Conservation (phyloP, 75 land plant genomes). For the Cupressus sempervirens region DNA sequence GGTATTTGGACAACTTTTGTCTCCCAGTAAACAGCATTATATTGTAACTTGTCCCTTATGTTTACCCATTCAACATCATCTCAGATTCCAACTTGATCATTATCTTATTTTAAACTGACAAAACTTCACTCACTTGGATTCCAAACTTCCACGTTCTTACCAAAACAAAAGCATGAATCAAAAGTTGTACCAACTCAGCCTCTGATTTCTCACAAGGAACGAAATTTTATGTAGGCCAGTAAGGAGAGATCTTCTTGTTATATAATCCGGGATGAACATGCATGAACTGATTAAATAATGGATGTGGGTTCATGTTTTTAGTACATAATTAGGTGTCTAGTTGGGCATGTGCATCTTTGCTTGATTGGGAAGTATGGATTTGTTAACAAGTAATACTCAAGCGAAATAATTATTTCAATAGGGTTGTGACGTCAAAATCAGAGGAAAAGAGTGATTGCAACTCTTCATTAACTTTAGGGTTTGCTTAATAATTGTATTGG, state of each 20-base stretch:
- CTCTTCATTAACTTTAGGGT: too few relatives aligned
- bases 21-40: background rate
- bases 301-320: background rate
- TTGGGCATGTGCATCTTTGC: background rate
- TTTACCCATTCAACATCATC: background rate
- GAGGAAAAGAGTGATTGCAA: background rate
- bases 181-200: background rate
- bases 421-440: background rate
- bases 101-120: background rate
- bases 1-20: background rate
- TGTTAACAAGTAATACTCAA: background rate
- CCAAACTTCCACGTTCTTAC: conserved; percentile 3
- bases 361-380: background rate
- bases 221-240: background rate
- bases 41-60: background rate
- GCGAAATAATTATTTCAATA: too few relatives aligned
- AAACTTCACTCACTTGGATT: background rate
- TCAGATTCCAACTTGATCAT: background rate
- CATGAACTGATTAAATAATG: background rate
- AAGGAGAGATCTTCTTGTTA: background rate
- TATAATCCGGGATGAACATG: background rate
- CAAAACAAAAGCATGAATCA: background rate
- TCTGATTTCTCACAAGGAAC: background rate
- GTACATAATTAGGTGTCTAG: background rate
- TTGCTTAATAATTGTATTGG: background rate